These are phyloP conservation scores for Paramyrothecium roridum DNA, from an alignment of 2,329 filamentous ascomycete species.

Conservation along the genomic window DNA sequence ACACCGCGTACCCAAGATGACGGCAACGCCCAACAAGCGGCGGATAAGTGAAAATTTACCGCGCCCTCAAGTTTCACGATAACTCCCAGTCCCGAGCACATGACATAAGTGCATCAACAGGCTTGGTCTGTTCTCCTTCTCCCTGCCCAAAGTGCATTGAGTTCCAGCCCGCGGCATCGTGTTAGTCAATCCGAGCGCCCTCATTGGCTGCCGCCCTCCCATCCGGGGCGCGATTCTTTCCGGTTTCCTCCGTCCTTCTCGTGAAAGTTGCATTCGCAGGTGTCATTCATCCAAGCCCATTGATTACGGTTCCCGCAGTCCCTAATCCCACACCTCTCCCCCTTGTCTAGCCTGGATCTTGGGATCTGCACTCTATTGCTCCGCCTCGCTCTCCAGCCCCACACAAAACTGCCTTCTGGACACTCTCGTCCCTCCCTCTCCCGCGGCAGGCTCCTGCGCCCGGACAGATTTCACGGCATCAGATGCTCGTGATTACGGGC, in stretches of 20 bases:
- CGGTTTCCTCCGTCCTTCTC: neutral
- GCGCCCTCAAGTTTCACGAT: neutral
- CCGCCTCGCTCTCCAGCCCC: neutral
- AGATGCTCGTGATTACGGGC: neutral
- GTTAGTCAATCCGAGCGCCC: neutral
- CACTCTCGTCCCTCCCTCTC: neutral
- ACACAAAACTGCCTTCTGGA: neutral
- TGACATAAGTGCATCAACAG: neutral
- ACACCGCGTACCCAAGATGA: too few species aligned
- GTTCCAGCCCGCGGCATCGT: neutral
- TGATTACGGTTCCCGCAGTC: too few species aligned
- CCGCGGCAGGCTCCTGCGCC: neutral
- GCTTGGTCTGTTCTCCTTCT: neutral
- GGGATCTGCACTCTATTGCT: neutral
- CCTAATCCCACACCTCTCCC: neutral
- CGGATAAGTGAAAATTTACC: too few species aligned
- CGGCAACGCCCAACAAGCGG: neutral
- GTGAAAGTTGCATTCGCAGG: too few species aligned
- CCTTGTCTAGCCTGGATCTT: neutral
- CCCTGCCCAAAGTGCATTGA: neutral
- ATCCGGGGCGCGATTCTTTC: neutral
- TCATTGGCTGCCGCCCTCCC: neutral
- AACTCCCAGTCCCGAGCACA: neutral
- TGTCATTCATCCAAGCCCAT: too few species aligned
- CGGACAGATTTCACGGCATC: neutral